These are phyloP conservation scores for Dioszegia hungarica DNA, from an alignment of 768 basidiomycete species.

Conservation along the genomic window DNA sequence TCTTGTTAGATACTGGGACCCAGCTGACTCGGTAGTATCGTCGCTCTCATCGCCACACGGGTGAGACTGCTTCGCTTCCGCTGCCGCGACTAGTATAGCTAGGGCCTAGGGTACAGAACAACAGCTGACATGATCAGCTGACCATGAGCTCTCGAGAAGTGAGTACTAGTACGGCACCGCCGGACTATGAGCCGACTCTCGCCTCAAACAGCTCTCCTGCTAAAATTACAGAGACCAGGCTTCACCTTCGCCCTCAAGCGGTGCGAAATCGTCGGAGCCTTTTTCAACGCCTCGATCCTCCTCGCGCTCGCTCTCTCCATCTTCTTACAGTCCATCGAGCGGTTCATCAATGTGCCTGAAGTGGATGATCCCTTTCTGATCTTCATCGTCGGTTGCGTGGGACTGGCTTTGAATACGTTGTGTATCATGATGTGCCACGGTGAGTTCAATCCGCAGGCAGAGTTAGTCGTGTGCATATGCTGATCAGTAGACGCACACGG, in stretches of 20 bases:
- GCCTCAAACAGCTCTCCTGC: no score
- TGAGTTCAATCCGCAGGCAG: slow-evolving; percentile 31
- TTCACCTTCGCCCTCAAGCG: slow-evolving; percentile 60
- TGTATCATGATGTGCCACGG: slow-evolving; percentile 56
- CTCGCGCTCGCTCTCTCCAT: slow-evolving; percentile 58
- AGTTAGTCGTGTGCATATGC: slow-evolving; percentile 51
- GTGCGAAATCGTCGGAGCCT: slow-evolving; percentile 58
- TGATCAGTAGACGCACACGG: slow-evolving; percentile 51
- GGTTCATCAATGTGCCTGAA: slow-evolving; percentile 55
- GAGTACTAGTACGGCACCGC: background rate
- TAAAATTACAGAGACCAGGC: slow-evolving; percentile 32
- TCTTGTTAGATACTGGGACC: background rate
- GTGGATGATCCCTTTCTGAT: slow-evolving; percentile 54
- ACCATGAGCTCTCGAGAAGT: background rate
- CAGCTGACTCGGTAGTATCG: slow-evolving; percentile 3
- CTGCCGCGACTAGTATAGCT: no score
- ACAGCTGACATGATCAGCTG: slow-evolving; percentile 2
- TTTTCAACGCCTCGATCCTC: slow-evolving; percentile 58
- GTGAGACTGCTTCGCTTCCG: background rate
- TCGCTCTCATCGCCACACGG: slow-evolving; percentile 7
- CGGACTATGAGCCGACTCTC: no score
- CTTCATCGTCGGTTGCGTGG: slow-evolving; percentile 55
- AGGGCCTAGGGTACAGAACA: no score
- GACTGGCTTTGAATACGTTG: slow-evolving; percentile 54
- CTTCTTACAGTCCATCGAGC: slow-evolving; percentile 56